Conservation (phyloP, 768 basidiomycete genomes). For the Terana coerulea region DNA sequence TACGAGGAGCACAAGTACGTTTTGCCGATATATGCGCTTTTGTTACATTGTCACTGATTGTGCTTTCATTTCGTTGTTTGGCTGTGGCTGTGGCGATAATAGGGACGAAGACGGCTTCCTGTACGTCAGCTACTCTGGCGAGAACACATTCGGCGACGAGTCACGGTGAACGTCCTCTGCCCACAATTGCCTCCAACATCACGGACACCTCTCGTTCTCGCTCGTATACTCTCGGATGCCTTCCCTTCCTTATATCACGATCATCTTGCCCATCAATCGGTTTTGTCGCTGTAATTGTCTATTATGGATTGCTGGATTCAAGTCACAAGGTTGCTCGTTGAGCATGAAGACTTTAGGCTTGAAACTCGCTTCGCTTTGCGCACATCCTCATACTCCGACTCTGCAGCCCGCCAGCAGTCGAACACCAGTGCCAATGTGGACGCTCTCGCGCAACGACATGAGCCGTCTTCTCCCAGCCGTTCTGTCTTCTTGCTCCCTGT, state of each 20-base stretch:
- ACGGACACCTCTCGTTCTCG: slow-evolving; percentile 1
- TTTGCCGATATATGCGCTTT: background rate
- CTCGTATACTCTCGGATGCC: background rate
- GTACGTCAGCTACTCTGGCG: slow-evolving; percentile 97
- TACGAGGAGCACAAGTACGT: slow-evolving; percentile 99
- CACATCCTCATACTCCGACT: too few species aligned
- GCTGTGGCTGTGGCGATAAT: slow-evolving; percentile 6
- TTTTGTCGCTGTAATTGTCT: background rate
- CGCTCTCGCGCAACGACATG: too few species aligned
- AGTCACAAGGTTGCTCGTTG: background rate
- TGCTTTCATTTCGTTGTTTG: slow-evolving; percentile 4
- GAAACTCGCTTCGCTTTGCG: too few species aligned
- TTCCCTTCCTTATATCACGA: background rate
- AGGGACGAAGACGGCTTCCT: slow-evolving; percentile 99
- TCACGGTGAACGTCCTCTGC: slow-evolving; percentile 17
- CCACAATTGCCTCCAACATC: background rate
- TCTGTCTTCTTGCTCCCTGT: slow-evolving; percentile 6
- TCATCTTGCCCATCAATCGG: background rate
- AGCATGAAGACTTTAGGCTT: background rate
- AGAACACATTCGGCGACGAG: slow-evolving; percentile 82
- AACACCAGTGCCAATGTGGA: too few species aligned
- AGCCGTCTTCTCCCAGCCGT: background rate
- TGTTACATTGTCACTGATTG: background rate
- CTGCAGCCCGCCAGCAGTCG: too few species aligned
- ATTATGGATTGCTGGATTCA: background rate